Base-by-base conservation (phyloP, 768 basidiomycete species). In the Tephrocybe sp. region DNA sequence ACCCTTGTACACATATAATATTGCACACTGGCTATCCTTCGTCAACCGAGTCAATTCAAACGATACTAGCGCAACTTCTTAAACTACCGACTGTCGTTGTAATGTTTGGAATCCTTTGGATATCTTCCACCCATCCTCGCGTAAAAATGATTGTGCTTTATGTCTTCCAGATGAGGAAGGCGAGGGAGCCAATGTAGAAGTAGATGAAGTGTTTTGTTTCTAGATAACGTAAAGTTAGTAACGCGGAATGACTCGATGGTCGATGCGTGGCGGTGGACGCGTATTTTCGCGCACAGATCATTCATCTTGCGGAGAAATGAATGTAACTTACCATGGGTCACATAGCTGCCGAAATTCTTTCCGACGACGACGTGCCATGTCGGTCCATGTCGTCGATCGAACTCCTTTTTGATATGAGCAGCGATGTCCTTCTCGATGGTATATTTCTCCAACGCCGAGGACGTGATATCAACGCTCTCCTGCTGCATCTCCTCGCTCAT, bases 331-430 rank as follows among this genome's bases (percentile, higher is more conserved):
- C 94, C 95, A 64, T 97, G 95, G 39, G 95, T 97, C 38, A 98
- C 95, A 66, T 95, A 98, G 73, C 90, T 92, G 45, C 95, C 95
- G 82, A 96, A 98, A 76, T 98, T 97, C 79, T 96, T 98, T 54
- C 96, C 96, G 45, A 96, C 96, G 58, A 98, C 94, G 68, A 94
- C 93, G 68, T 98, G 96, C 96, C 96, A 98, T 60, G 95, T 97
- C 50, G 91, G 84, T 20, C 92, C 92, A 60, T 92, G 86, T 70
- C 87, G 77, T 72, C 84, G 79, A 78, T 98, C 96, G 67, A 95
- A 93, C 75, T 97, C 93, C 72, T 94, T 94, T 82, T 98, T 98
- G 82, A 98, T 90, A 70, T 90, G 86, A 36, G 95, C 93, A 13
- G 96, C 96, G 65, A 98, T 93, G 69, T 98, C 96, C 72, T 97